A percentile compares a stretch with the other conserved stretches of the same genome.
Conservation (phyloP, 352 stramenopile species). For the Aphanomyces cochlioides region DNA sequence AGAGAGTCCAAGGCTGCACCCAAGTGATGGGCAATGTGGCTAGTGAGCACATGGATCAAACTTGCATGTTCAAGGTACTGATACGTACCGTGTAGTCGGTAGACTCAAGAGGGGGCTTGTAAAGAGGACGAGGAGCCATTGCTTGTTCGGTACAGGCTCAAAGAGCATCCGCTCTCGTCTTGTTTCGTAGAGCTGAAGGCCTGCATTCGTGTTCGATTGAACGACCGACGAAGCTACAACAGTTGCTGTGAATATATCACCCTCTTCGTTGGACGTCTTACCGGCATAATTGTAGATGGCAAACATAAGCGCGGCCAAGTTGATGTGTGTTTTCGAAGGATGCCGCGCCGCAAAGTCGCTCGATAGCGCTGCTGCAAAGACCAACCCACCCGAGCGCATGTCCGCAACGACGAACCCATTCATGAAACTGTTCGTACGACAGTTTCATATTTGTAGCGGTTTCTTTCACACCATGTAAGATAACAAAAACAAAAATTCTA, state of each 20-base stretch:
- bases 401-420: constrained; percentile 18
- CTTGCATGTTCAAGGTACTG: too few species aligned
- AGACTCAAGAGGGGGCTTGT: not conserved
- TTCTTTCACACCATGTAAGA: too few species aligned
- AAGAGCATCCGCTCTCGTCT: constrained; percentile 3
- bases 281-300: constrained; percentile 14
- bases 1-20: too few species aligned
- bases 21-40: too few species aligned
- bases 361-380: constrained; percentile 11
- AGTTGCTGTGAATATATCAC: too few species aligned
- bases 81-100: too few species aligned
- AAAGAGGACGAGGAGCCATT: constrained; percentile 27
- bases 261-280: not conserved
- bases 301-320: constrained; percentile 26
- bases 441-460: too few species aligned
- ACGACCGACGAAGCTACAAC: too few species aligned
- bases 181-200: constrained; percentile 21
- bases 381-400: constrained; percentile 5
- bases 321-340: constrained; percentile 17
- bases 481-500: too few species aligned
- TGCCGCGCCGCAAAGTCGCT: not conserved
- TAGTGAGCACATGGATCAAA: too few species aligned
- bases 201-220: not conserved
- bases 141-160: constrained; percentile 12
- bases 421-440: not conserved